phyloP scores from a whole-genome alignment of 1,284 basidiomycete species.

The Pseudozyma sp. region DNA sequence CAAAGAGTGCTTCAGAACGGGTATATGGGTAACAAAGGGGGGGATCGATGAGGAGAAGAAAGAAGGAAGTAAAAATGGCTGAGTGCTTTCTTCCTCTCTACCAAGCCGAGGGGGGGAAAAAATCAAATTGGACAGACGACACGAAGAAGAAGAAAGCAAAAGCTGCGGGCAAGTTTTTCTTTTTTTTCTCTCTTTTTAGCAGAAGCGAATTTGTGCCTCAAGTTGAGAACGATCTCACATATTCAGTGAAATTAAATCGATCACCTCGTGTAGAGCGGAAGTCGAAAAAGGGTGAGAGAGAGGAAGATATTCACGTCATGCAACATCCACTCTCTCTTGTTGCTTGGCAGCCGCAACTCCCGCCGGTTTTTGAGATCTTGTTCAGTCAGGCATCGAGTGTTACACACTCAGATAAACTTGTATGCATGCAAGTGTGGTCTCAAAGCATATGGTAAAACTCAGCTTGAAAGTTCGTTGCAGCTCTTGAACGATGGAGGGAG shows the following conservation, averaged over 20 bases:
- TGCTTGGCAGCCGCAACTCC: too few relatives aligned
- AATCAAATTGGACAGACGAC: constrained; percentile 7
- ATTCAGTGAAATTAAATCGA: constrained; percentile 8
- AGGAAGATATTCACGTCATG: neutral
- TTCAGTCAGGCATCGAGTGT: too few relatives aligned
- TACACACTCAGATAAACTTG: too few relatives aligned
- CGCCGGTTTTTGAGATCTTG: too few relatives aligned
- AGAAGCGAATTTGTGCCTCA: neutral
- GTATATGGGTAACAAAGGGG: constrained; percentile 26
- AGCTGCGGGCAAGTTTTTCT: constrained; percentile 27
- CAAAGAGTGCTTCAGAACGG: constrained; percentile 35
- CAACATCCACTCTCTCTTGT: constrained; percentile 10
- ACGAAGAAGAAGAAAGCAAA: constrained; percentile 9
- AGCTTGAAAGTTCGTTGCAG: too few relatives aligned
- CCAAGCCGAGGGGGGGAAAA: neutral
- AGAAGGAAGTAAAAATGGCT: neutral
- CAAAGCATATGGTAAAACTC: too few relatives aligned
- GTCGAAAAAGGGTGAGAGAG: neutral
- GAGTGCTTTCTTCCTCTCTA: too few relatives aligned
- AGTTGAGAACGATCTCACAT: constrained; percentile 10
- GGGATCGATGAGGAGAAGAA: constrained; percentile 44
- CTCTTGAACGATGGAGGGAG: too few relatives aligned
- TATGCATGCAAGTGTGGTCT: too few relatives aligned
- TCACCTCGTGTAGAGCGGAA: constrained; percentile 6
- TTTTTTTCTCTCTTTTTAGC: neutral